These are phyloP conservation scores for Rhodotorula sp. DNA, from an alignment of 1,284 basidiomycete genomes.

Conservation along the genomic window DNA sequence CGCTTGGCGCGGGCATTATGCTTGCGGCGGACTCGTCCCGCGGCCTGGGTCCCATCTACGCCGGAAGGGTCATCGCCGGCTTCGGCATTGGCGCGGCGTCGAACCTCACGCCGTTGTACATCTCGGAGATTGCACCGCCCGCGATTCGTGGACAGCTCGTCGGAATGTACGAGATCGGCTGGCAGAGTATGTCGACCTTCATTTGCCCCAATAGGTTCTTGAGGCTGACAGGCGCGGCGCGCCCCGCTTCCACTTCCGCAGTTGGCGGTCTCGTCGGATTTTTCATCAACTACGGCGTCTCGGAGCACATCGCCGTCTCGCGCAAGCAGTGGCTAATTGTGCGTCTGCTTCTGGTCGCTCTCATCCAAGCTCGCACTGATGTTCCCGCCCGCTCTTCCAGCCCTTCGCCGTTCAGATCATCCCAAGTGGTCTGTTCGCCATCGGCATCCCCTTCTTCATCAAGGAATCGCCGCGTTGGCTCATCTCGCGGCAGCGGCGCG, in stretches of 20 bases:
- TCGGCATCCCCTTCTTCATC: constrained; percentile 57
- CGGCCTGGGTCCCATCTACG: constrained; percentile 44
- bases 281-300: constrained; percentile 28
- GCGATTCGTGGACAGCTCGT: constrained; percentile 49
- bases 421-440: constrained; percentile 58
- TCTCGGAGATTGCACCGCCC: constrained; percentile 46
- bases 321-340: constrained; percentile 26
- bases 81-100: constrained; percentile 43
- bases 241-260: background rate
- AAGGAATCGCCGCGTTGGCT: constrained; percentile 67
- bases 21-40: constrained; percentile 11
- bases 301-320: constrained; percentile 6
- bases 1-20: constrained; percentile 46
- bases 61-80: constrained; percentile 48
- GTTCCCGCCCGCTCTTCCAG: background rate
- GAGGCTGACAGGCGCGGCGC: too few relatives aligned
- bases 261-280: constrained; percentile 40
- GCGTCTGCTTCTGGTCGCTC: background rate
- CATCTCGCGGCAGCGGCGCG: constrained; percentile 59
- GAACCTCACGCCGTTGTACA: constrained; percentile 49
- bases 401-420: constrained; percentile 55
- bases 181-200: constrained; percentile 39
- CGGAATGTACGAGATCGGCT: constrained; percentile 50
- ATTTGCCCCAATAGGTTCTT: background rate
- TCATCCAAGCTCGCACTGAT: background rate